phyloP scores from a whole-genome alignment of 2,329 filamentous ascomycete genomes.

The Teratosphaeriaceae sp. region DNA sequence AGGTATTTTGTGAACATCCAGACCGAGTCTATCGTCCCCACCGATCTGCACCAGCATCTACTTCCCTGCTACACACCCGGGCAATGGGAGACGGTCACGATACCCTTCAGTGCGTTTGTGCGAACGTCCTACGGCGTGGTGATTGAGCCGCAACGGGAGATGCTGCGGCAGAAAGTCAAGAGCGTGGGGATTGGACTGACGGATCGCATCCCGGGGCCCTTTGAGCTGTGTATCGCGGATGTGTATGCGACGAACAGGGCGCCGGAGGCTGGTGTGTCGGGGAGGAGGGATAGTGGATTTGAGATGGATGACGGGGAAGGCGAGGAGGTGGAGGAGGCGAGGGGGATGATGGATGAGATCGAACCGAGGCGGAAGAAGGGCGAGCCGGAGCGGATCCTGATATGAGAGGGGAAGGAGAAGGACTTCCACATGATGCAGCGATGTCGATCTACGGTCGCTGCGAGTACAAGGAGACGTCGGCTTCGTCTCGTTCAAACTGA shows the following conservation, averaged over 20 bases:
- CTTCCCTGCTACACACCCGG: slow-evolving; percentile 72
- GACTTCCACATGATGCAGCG: no score
- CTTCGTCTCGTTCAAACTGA: no score
- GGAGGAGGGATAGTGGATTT: slow-evolving; percentile 25
- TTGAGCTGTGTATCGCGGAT: slow-evolving; percentile 75
- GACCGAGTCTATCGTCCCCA: slow-evolving; percentile 86
- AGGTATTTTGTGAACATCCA: slow-evolving; percentile 95
- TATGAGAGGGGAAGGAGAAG: slow-evolving; percentile 15
- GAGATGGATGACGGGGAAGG: slow-evolving; percentile 12
- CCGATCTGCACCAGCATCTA: slow-evolving; percentile 93
- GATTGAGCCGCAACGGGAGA: slow-evolving; percentile 85
- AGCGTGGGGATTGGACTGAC: slow-evolving; percentile 84
- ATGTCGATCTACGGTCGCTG: no score
- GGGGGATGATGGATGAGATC: slow-evolving; percentile 26
- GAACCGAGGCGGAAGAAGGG: slow-evolving; percentile 25
- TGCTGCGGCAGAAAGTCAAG: slow-evolving; percentile 77
- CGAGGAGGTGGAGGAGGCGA: slow-evolving; percentile 11
- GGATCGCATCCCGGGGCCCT: slow-evolving; percentile 81
- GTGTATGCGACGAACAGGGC: slow-evolving; percentile 83
- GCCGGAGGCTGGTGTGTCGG: slow-evolving; percentile 27
- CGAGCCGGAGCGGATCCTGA: slow-evolving; percentile 31
- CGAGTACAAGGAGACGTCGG: no score
- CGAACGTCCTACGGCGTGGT: slow-evolving; percentile 89
- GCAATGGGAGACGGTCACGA: slow-evolving; percentile 90
- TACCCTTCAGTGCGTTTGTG: slow-evolving; percentile 89